Conservation (phyloP, 1,284 basidiomycete genomes). For the Boletus holoroseus region DNA sequence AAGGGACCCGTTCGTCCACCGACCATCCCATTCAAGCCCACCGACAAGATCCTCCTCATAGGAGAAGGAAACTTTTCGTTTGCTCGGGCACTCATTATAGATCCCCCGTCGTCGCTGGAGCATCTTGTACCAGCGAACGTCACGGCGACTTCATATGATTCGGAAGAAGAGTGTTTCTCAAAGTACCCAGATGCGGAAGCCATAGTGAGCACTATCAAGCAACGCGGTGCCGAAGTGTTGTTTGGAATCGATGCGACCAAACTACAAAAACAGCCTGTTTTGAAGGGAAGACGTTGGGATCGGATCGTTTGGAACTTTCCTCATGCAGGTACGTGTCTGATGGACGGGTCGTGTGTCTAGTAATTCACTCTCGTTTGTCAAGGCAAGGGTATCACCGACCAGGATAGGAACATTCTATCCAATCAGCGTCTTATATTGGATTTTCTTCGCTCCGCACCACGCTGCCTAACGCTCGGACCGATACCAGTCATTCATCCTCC, state of each 20-base stretch:
- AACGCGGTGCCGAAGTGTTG: slow-evolving; percentile 64
- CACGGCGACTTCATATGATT: slow-evolving; percentile 86
- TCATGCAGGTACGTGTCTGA: slow-evolving; percentile 66
- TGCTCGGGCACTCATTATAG: slow-evolving; percentile 64
- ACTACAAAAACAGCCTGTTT: slow-evolving; percentile 53
- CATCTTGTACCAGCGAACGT: slow-evolving; percentile 64
- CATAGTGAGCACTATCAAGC: slow-evolving; percentile 55
- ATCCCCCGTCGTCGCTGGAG: slow-evolving; percentile 46
- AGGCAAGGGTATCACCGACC: slow-evolving; percentile 93
- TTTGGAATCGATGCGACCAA: slow-evolving; percentile 85
- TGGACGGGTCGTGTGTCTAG: neutral
- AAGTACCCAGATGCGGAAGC: slow-evolving; percentile 81
- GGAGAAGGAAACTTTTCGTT: slow-evolving; percentile 99
- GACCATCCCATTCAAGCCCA: slow-evolving; percentile 68
- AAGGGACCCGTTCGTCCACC: slow-evolving; percentile 33
- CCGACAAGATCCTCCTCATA: slow-evolving; percentile 80
- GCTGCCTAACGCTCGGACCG: slow-evolving; percentile 58
- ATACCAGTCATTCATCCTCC: slow-evolving; percentile 41
- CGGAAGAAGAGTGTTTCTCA: slow-evolving; percentile 65
- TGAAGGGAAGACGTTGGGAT: slow-evolving; percentile 66
- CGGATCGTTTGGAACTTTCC: slow-evolving; percentile 95
- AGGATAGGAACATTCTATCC: slow-evolving; percentile 87
- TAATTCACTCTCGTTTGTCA: slow-evolving; percentile 9
- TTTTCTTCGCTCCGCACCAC: slow-evolving; percentile 73
- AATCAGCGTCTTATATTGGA: slow-evolving; percentile 88